Base-by-base conservation (phyloP, 805 yeast species). In the Ogataea glucozyma region DNA sequence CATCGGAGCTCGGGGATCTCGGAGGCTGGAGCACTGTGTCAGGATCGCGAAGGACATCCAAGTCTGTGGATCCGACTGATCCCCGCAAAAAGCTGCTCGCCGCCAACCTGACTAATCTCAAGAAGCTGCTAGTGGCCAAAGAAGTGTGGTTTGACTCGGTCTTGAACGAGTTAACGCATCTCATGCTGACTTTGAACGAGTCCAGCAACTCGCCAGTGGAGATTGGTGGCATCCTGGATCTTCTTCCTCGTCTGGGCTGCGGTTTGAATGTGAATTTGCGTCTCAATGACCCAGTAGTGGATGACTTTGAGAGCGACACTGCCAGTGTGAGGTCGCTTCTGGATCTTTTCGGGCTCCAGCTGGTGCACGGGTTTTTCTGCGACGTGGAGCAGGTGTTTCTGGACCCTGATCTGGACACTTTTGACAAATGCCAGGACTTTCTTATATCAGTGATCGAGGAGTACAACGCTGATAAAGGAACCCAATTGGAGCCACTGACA, bases 181-280 rank as follows among this genome's bases (percentile, higher is more conserved):
- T 70, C 38, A 51, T 72, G 29, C 52, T 72, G 24, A 46, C 72
- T 5, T 46, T 68, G 16, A 62, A 62, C 38, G 65, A 64, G 27
- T 59, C 58, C 14, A 50, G 46, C 0, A 60, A 57, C 10, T 51
- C 49, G 0, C 44, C 52, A 1, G 48, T 49, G 20, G 55, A 55
- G 16, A 40, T 57, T 4, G 66, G 69, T 31, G 61, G 66, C 17
- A 67, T 85, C 11, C 64, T 85, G 36, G 69, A 76, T 24, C 57
- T 73, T 22, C 65, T 88, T 29, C 95, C 95, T 0, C 66, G 70
- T 16, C 62, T 88, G 24, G 81, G 81, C 47, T 72, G 81, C 2
- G 96, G 96, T 0, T 69, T 88, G 36, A 76, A 76, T 35, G 79
- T 88, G 11, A 81, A 88, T 53, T 90, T 95, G 2, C 69, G 73